Evolutionary conservation across 2,329 filamentous ascomycete genomes (phyloP).

Genomic region (Gaeumannomyces sp.): DNA sequence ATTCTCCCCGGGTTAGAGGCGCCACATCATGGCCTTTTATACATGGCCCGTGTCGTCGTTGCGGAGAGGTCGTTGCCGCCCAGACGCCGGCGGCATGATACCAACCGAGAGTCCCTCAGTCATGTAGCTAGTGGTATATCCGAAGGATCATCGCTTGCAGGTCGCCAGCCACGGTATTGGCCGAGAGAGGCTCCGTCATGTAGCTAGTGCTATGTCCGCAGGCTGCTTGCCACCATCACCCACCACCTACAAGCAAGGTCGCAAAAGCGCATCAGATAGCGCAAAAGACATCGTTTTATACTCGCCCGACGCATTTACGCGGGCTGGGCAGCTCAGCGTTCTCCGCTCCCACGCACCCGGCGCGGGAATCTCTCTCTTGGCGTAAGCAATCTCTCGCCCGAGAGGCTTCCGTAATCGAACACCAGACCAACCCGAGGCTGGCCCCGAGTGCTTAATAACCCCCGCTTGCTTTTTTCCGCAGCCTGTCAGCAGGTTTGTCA

Average conservation of each 20-base stretch:
- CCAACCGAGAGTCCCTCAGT: not conserved
- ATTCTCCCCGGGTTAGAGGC: no score
- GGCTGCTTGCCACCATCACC: no score
- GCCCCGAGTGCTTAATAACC: not conserved
- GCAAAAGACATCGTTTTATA: not conserved
- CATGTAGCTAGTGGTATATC: not conserved
- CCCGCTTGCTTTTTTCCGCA: not conserved
- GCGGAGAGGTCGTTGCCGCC: no score
- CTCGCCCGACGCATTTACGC: no score
- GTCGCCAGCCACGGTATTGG: not conserved
- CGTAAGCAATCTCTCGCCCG: not conserved
- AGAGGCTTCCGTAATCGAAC: not conserved
- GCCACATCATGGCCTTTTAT: no score
- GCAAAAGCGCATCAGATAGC: not conserved
- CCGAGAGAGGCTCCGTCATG: not conserved
- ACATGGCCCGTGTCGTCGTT: no score
- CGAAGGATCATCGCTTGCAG: not conserved
- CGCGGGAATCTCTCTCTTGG: not conserved
- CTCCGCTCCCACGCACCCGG: no score
- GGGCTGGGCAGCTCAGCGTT: not conserved
- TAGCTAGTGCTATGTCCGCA: not conserved
- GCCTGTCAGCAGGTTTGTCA: not conserved
- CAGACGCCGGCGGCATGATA: no score
- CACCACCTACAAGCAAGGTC: no score
- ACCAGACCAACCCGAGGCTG: not conserved